Evolutionary conservation across 2,329 filamentous ascomycete species (phyloP), one percentile per base, ranked within the genome.

Genomic region (Colletotrichum abscissum): DNA sequence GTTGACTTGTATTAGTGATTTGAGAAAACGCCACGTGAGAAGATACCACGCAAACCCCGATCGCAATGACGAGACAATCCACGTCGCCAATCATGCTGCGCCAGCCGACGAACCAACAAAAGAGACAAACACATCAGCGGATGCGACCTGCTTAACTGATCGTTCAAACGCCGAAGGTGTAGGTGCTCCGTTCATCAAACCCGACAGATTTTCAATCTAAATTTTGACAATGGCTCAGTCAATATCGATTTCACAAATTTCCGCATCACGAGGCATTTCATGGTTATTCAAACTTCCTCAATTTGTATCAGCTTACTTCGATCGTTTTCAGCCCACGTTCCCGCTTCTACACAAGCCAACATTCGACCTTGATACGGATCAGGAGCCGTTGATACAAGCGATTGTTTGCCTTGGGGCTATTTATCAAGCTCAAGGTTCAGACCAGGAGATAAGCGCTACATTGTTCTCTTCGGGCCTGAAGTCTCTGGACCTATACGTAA

Each of bases 241-340:
- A 12, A 49, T 26, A 14, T 22, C 60, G 12, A 63, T 63, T 22
- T 52, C 42, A 3, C 60, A 63, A 22, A 1, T 52, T 8, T 19
- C 24, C 11, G 46, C 35, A 14, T 19, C 46, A 3, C 60, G 49
- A 16, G 60, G 60, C 42, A 63, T 63, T 16, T 63, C 60, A 28
- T 63, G 60, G 60, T 28, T 63, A 19, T 63, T 63, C 60, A 63
- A 63, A 28, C 60, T 63, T 49, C 60, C 60, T 30, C 42, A 63
- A 12, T 63, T 63, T 14, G 49, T 63, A 16, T 16, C 60, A 14
- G 60, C 42, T 24, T 63, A 63, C 46, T 63, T 63, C 42, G 42
- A 63, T 24, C 16, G 49, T 3, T 63, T 63, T 16, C 60, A 63
- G 42, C 42, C 60, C 11, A 63, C 49, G 19, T 63, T 6, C 22